A percentile compares a stretch with the other conserved stretches of the same genome.
phyloP scores from a whole-genome alignment of 2,329 filamentous ascomycete genomes.

The Periconia digitata region DNA sequence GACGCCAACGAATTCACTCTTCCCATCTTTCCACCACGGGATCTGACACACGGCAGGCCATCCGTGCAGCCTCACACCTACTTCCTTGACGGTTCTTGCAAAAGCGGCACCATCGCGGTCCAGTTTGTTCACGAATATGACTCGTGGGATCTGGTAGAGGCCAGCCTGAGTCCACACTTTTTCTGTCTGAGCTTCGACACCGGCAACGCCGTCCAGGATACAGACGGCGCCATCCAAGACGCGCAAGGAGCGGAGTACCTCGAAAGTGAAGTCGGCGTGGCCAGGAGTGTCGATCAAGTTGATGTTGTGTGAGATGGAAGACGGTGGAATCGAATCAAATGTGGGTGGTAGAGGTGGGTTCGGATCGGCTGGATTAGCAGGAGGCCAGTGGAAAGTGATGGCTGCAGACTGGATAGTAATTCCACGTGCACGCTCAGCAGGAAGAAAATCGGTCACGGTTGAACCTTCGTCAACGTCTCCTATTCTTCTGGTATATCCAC shows the following conservation, averaged over 20 bases:
- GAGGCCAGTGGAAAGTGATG: conserved; percentile 93
- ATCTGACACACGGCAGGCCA: conserved; percentile 94
- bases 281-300: conserved; percentile 85
- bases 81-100: conserved; percentile 80
- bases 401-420: conserved; percentile 98
- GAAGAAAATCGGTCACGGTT: conserved; percentile 95
- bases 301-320: conserved; percentile 55
- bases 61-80: conserved; percentile 74
- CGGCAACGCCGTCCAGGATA: conserved; percentile 87
- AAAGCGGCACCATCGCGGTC: conserved; percentile 83
- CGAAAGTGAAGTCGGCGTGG: conserved; percentile 96
- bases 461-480: conserved; percentile 97
- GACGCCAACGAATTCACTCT: conserved; percentile 77
- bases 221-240: conserved; percentile 90
- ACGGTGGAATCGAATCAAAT: conserved; percentile 46
- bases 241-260: conserved; percentile 86
- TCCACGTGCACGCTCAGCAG: conserved; percentile 84
- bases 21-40: conserved; percentile 80
- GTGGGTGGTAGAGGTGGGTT: conserved; percentile 32
- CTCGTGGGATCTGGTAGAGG: conserved; percentile 78
- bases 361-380: conserved; percentile 37
- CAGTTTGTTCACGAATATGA: conserved; percentile 82
- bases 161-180: conserved; percentile 93
- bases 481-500: conserved; percentile 82
- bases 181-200: conserved; percentile 95